Percentiles rank a stretch among this genome's conserved stretches.
Evolutionary conservation across 169 alveolate species (phyloP).

Genomic region (Eimeria necatrix): DNA sequence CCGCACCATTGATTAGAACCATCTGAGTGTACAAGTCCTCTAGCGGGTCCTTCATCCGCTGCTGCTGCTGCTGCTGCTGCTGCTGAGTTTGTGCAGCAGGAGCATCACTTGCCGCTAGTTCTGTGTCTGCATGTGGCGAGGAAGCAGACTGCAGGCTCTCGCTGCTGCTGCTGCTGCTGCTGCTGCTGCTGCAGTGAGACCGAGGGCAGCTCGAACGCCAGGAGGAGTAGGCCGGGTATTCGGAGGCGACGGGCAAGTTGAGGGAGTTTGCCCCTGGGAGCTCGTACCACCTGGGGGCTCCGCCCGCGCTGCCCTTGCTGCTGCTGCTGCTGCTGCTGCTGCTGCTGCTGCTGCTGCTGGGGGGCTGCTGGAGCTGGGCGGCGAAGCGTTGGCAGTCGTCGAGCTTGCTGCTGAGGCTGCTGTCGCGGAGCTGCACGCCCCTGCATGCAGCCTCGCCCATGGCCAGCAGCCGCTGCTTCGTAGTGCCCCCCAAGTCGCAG

Average conservation of each 20-base stretch:
- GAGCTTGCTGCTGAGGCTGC: not conserved
- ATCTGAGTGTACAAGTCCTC: slow-evolving; percentile 35
- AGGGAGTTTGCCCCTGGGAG: slow-evolving; percentile 1
- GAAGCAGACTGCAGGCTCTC: not conserved
- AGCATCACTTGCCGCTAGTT: not conserved
- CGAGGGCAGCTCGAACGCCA: not conserved
- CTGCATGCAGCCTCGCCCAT: slow-evolving; percentile 40
- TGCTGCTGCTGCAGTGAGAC: not conserved
- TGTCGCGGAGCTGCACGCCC: slow-evolving; percentile 28
- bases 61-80: slow-evolving; percentile 43
- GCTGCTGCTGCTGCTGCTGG: slow-evolving; percentile 27
- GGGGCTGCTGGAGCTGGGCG: not conserved
- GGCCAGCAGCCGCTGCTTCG: not conserved
- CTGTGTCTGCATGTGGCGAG: not conserved
- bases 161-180: not conserved
- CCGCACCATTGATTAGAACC: not conserved
- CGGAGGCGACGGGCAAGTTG: slow-evolving; percentile 38
- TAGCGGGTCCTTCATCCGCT: not conserved
- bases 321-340: slow-evolving; percentile 22
- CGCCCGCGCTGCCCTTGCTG: not conserved
- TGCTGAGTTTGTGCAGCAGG: not conserved
- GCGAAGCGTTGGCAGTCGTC: slow-evolving; percentile 3
- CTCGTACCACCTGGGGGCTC: slow-evolving; percentile 13
- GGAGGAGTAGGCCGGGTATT: not conserved
- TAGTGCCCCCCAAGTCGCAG: slow-evolving; percentile 8